Evolutionary conservation across 176 grass and related monocot genomes (phyloP).

Genomic region (Avena atlantica): DNA sequence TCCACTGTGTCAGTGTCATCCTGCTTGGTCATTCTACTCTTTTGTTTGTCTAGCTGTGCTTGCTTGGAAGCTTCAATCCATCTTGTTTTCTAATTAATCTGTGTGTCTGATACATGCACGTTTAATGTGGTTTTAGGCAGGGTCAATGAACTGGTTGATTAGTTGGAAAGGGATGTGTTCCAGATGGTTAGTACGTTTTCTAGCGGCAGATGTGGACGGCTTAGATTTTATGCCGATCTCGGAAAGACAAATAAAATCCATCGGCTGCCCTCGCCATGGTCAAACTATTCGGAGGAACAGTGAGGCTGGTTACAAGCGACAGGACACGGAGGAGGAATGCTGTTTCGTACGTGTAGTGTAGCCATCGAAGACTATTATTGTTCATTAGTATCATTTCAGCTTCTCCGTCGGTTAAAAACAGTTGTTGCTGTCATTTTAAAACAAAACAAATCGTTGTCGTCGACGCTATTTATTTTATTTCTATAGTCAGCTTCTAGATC

Average conservation of each 20-base stretch:
- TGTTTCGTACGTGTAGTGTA: background rate
- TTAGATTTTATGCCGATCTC: background rate
- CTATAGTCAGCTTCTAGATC: too few species aligned
- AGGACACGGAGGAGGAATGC: slow-evolving; percentile 1
- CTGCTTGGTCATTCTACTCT: background rate
- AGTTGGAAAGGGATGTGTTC: background rate
- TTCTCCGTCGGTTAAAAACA: too few species aligned
- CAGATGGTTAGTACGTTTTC: background rate
- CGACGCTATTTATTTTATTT: too few species aligned
- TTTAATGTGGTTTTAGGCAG: background rate
- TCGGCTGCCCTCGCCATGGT: background rate
- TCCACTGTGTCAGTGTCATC: background rate
- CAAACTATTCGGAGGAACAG: background rate
- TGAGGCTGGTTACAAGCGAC: background rate
- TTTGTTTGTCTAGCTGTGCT: background rate
- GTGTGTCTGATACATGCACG: background rate
- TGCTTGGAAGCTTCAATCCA: slow-evolving; percentile 56
- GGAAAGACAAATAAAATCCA: background rate
- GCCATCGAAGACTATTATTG: too few species aligned
- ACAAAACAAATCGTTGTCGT: too few species aligned
- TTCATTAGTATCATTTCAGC: too few species aligned
- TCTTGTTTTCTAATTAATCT: background rate
- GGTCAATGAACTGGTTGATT: slow-evolving; percentile 4
- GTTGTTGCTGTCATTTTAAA: too few species aligned
- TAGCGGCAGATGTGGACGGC: background rate